Evolutionary conservation across 352 stramenopile genomes (phyloP).

Genomic region (Peronosclerospora sorghi): DNA sequence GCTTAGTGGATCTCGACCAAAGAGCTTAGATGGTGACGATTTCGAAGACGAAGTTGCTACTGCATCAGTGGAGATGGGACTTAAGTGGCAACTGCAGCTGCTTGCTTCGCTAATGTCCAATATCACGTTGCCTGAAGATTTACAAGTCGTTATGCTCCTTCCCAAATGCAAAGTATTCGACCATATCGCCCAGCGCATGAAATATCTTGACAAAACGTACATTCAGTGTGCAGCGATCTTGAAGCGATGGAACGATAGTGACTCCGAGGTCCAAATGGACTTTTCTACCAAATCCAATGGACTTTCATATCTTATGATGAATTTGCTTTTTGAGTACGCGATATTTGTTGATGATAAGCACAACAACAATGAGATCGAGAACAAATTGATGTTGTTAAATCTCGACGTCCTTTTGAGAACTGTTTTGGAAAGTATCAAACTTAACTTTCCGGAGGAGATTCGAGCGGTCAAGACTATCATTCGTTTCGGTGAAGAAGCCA

Average conservation of each 20-base stretch:
- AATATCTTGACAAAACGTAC: conserved; percentile 14
- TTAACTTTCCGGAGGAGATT: not conserved
- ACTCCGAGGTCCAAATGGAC: conserved; percentile 15
- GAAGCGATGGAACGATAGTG: conserved; percentile 13
- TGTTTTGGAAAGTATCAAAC: conserved; percentile 6
- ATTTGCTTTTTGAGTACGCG: conserved; percentile 32
- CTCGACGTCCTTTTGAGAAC: conserved; percentile 12
- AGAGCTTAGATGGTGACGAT: not conserved
- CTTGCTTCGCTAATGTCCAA: conserved; percentile 23
- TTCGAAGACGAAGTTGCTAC: conserved; percentile 4
- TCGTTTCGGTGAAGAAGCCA: conserved; percentile 13
- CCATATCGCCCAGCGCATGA: conserved; percentile 15
- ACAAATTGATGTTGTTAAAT: conserved; percentile 1
- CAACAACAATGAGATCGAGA: conserved; percentile 5
- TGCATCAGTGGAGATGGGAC: conserved; percentile 19
- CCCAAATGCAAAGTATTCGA: conserved; percentile 35
- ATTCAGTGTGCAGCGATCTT: conserved; percentile 16
- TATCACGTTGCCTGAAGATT: conserved; percentile 9
- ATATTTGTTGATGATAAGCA: conserved; percentile 17
- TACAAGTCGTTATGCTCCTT: conserved; percentile 28
- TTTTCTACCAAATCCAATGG: conserved; percentile 27
- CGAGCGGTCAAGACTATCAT: conserved; percentile 6
- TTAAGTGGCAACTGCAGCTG: conserved; percentile 39
- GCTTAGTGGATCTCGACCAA: not conserved
- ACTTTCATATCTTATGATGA: conserved; percentile 29